Evolutionary conservation across 129 eudicot species (phyloP), one percentile per base, ranked within the genome.

Genomic region (Pseudognaphalium luteoalbum): DNA sequence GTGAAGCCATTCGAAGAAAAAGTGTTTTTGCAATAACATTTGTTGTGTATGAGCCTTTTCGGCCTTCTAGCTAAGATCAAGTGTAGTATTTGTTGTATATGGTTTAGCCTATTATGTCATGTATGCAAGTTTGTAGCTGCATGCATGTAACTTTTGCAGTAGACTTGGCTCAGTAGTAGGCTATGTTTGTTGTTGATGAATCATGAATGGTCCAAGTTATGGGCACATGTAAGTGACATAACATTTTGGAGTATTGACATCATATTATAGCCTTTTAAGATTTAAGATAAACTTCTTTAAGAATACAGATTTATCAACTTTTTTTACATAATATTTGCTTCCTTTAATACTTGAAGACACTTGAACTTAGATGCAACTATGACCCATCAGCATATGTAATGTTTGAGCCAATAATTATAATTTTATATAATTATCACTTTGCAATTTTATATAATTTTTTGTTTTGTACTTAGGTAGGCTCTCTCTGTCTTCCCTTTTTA

Each of bases 81-180:
- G 50, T 44, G 71, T 70, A 71, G 77, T 47, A 30, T 47, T 20
- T 62, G 25, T 60, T 44, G 11, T 62, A 62, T 52, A 44, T 4
- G 71, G 63, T 39, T 68, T 25, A 42, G 47, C 37, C 66, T 5
- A 57, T 83, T 94, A 32, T 47, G 54, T 47, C 54, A 47, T 47
- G 54, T 47, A 47, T 47, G 54, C 54, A 47, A 14, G 54, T 47
- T 47, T 14, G 1, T 47, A 47, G 54, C n/a, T 47, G 54, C 54
- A 14, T 47, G 1, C 54, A 47, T 47, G 12, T 47, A 47, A 47
- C 54, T 47, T 11, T 47, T 47, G 17, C 17, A 3, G 54, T 47
- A 47, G 17, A 47, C 54, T 47, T 47, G n/a, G 17, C 54, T 47
- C 17, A 47, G 6, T 47, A 47, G 54, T 47, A 47, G 54, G 54